Evolutionary conservation across 305 asterid genomes (phyloP).

Genomic region (Fraxinus floribunda): DNA sequence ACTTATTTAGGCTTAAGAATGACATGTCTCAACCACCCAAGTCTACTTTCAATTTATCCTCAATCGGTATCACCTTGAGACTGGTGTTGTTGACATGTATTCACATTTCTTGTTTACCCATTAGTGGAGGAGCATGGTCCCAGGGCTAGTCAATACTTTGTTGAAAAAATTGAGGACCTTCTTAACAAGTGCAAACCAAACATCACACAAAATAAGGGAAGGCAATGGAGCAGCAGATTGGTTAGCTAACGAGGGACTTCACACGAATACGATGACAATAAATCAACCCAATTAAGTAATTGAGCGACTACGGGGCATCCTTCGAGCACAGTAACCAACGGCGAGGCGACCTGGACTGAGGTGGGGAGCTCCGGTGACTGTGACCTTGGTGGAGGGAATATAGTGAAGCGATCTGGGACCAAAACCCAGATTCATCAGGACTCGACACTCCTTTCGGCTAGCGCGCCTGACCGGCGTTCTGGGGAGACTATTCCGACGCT

Average conservation of each 20-base stretch:
- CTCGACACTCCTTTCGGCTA: no score
- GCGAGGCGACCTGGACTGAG: no score
- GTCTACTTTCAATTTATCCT: neutral
- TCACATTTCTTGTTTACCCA: neutral
- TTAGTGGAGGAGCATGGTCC: neutral
- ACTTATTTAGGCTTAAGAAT: neutral
- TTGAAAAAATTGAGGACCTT: neutral
- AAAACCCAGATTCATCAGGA: no score
- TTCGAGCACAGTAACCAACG: neutral
- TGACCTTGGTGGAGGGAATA: no score
- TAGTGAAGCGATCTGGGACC: no score
- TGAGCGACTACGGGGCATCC: neutral
- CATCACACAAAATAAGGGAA: neutral
- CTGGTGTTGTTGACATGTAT: neutral
- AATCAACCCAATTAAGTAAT: neutral
- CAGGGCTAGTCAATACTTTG: neutral
- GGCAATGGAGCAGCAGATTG: neutral
- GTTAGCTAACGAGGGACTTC: neutral
- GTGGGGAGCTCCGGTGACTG: no score
- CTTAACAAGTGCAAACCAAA: neutral
- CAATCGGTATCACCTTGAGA: neutral
- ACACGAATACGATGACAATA: neutral
- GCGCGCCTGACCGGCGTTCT: no score
- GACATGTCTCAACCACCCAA: neutral
- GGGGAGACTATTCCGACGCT: no score